phyloP scores from a whole-genome alignment of 306 rosid species.

The Cucurbita ficifolia region DNA sequence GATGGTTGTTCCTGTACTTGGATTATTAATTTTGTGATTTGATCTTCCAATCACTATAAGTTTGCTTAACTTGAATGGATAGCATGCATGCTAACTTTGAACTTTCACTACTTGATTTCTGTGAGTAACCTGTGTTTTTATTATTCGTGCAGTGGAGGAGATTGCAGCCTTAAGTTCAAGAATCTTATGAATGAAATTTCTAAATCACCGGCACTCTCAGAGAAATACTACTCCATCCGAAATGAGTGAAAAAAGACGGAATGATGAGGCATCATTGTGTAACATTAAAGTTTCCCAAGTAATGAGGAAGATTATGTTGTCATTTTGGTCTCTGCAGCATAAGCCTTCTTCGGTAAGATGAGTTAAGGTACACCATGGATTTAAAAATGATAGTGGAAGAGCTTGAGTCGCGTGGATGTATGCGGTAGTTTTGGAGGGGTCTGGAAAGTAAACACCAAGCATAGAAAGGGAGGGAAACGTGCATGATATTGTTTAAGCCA shows the following conservation, averaged over 20 bases:
- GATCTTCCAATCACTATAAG: not conserved
- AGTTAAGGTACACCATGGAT: not conserved
- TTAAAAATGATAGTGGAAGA: not conserved
- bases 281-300: not conserved
- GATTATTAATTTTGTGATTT: not conserved
- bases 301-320: conserved; percentile 1
- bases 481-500: not conserved
- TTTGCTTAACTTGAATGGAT: not conserved
- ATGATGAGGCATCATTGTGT: not conserved
- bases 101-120: not conserved
- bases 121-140: not conserved
- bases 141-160: conserved; percentile 73
- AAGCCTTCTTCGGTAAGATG: conserved; percentile 3
- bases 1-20: not conserved
- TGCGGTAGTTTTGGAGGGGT: not conserved
- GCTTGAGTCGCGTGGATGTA: not conserved
- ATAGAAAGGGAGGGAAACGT: not conserved
- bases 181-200: conserved; percentile 79
- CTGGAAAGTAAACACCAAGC: not conserved
- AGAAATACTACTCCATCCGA: conserved; percentile 73
- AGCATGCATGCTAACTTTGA: not conserved
- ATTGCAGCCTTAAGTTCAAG: conserved; percentile 88
- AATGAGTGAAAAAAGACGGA: conserved; percentile 44
- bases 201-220: conserved; percentile 58
- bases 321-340: conserved; percentile 3